phyloP scores from a whole-genome alignment of 2,329 filamentous ascomycete species.

The Chalara sp. region DNA sequence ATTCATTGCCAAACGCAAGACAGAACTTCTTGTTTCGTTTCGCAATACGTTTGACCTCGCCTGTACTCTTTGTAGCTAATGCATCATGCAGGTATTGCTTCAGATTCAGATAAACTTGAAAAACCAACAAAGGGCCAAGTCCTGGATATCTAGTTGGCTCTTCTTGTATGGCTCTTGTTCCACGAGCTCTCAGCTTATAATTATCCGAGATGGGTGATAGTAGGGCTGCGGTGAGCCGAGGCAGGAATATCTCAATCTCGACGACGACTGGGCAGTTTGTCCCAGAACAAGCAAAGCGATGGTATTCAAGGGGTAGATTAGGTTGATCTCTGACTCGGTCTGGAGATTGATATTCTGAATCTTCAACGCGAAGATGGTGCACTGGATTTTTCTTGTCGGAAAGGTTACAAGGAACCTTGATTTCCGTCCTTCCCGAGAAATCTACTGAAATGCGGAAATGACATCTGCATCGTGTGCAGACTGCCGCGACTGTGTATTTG shows the following conservation, averaged over 20 bases:
- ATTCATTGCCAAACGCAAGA: constrained; percentile 56
- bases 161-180: constrained; percentile 41
- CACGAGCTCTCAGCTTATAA: constrained; percentile 42
- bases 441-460: constrained; percentile 54
- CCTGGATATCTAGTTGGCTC: constrained; percentile 45
- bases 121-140: constrained; percentile 41
- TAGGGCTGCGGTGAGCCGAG: constrained; percentile 41
- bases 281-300: constrained; percentile 53
- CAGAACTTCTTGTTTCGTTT: constrained; percentile 57
- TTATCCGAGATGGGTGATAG: constrained; percentile 46
- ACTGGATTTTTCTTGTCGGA: constrained; percentile 42
- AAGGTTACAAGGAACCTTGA: constrained; percentile 23
- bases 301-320: constrained; percentile 31
- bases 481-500: constrained; percentile 49
- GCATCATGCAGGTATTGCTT: constrained; percentile 54
- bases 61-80: constrained; percentile 34
- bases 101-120: constrained; percentile 49
- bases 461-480: constrained; percentile 54
- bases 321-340: constrained; percentile 20
- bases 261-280: constrained; percentile 46
- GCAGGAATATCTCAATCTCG: constrained; percentile 43
- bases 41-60: constrained; percentile 47
- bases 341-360: constrained; percentile 32
- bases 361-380: constrained; percentile 48
- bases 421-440: constrained; percentile 35